These are phyloP conservation scores for Carnegiea gigantea DNA, from an alignment of 179 eudicot genomes.

Conservation along the genomic window DNA sequence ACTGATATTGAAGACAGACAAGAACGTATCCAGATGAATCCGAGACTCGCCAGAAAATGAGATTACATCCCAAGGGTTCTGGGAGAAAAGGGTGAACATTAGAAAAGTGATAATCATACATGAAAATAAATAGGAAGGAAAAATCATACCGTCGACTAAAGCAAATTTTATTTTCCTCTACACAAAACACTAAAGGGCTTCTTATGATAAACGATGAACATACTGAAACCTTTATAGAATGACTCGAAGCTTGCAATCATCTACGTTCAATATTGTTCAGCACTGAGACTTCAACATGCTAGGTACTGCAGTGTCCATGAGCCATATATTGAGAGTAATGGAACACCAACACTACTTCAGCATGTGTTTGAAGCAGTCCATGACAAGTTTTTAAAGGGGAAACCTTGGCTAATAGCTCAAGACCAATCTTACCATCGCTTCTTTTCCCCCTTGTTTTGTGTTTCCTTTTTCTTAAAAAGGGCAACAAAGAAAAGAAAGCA, in stretches of 20 bases:
- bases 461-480: neutral
- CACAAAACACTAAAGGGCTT: neutral
- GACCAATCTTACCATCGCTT: neutral
- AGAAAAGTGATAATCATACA: neutral
- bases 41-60: conserved; percentile 71
- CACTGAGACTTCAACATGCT: neutral
- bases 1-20: conserved; percentile 93
- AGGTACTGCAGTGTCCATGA: neutral
- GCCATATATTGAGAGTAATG: neutral
- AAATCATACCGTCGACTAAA: no score
- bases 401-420: neutral
- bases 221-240: neutral
- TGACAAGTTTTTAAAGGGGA: neutral
- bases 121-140: neutral
- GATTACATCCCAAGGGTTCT: conserved; percentile 98
- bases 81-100: conserved; percentile 20
- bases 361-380: neutral
- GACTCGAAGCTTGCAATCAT: neutral
- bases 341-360: neutral
- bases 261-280: neutral
- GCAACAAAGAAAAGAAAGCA: neutral
- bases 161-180: neutral
- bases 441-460: neutral
- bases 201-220: neutral
- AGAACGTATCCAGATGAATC: conserved; percentile 85